These are phyloP conservation scores for Coprinopsis cinerea DNA, from an alignment of 768 basidiomycete genomes.

Conservation along the genomic window DNA sequence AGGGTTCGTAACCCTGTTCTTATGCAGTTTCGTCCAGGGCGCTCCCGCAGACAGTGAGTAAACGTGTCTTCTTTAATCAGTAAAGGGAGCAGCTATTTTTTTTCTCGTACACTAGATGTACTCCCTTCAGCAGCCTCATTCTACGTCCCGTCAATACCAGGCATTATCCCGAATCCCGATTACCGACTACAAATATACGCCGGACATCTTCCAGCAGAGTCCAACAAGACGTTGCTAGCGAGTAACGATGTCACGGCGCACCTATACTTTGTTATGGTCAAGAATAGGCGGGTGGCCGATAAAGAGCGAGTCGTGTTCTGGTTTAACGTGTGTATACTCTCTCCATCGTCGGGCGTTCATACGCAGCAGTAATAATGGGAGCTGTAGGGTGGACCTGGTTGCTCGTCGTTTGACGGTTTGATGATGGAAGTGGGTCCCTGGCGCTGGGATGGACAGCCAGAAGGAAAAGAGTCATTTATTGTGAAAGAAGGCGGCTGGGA, in stretches of 20 bases:
- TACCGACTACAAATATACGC: conserved; percentile 76
- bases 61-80: no score
- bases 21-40: background rate
- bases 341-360: background rate
- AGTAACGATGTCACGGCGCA: conserved; percentile 66
- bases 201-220: conserved; percentile 82
- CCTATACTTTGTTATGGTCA: conserved; percentile 84
- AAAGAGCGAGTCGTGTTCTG: conserved; percentile 89
- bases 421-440: conserved; percentile 99
- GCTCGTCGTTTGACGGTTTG: conserved; percentile 93
- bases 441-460: conserved; percentile 53
- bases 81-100: no score
- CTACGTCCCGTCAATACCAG: conserved; percentile 73
- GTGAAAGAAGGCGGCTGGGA: conserved; percentile 91
- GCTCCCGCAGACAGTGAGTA: conserved; percentile 35
- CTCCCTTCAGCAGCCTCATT: conserved; percentile 77
- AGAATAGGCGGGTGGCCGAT: conserved; percentile 84
- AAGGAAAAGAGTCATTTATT: conserved; percentile 53
- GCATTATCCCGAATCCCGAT: conserved; percentile 64
- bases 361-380: conserved; percentile 3
- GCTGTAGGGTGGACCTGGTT: conserved; percentile 87
- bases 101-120: no score
- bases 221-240: conserved; percentile 42
- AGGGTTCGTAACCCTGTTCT: background rate
- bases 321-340: conserved; percentile 72